A percentile compares a stretch with the other conserved stretches of the same genome.
Conservation (phyloP, 495 filamentous ascomycete species). For the Trichoderma orchidacearum region DNA sequence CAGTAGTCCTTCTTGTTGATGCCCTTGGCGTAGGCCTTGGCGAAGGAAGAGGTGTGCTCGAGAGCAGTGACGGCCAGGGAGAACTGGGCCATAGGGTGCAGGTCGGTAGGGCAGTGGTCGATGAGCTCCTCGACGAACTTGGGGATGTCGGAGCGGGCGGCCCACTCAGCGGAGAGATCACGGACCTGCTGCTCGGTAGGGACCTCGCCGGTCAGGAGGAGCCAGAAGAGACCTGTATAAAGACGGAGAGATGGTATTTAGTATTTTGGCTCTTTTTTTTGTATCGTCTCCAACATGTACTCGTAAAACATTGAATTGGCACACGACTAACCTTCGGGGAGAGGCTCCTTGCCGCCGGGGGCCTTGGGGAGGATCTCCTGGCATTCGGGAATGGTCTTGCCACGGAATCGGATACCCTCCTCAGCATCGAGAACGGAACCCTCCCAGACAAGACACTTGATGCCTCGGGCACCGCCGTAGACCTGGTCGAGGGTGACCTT, state of each 20-base stretch:
- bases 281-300: neutral
- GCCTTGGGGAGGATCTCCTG: conserved; percentile 94
- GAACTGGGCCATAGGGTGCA: conserved; percentile 99
- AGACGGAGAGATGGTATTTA: neutral
- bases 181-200: conserved; percentile 95
- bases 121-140: conserved; percentile 98
- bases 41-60: conserved; percentile 93
- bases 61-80: conserved; percentile 94
- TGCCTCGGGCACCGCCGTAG: conserved; percentile 96
- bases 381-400: conserved; percentile 97
- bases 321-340: conserved; percentile 63
- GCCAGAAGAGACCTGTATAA: conserved; percentile 87
- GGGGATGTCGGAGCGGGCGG: conserved; percentile 88
- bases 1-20: conserved; percentile 99
- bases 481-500: conserved; percentile 99
- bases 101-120: conserved; percentile 94
- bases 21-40: conserved; percentile 96
- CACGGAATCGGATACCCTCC: conserved; percentile 98
- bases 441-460: conserved; percentile 98
- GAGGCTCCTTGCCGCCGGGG: conserved; percentile 85
- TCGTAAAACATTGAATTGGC: neutral
- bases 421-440: conserved; percentile 95
- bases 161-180: conserved; percentile 95
- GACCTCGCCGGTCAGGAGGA: conserved; percentile 92
- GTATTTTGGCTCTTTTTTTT: too few relatives aligned